These are phyloP conservation scores for Lecanoromycetidae sp. DNA, from an alignment of 2,329 filamentous ascomycete species.

Conservation along the genomic window DNA sequence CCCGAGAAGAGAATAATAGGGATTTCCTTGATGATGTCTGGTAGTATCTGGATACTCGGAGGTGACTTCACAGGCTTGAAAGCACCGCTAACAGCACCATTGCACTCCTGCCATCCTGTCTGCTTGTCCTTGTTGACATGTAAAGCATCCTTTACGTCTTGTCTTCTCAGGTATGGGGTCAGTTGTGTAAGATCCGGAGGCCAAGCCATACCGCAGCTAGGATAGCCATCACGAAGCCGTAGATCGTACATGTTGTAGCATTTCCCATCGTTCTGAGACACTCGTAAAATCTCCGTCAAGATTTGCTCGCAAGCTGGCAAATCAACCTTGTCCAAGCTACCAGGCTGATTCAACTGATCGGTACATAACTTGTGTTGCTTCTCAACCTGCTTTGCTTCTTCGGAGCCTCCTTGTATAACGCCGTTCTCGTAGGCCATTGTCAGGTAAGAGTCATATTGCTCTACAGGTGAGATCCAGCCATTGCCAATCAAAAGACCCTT, in stretches of 20 bases:
- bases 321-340: constrained; percentile 52
- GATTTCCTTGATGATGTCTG: constrained; percentile 63
- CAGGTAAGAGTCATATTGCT: constrained; percentile 84
- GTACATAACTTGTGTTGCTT: constrained; percentile 57
- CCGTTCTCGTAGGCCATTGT: constrained; percentile 67
- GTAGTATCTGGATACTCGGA: constrained; percentile 63
- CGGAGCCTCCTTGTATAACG: constrained; percentile 56
- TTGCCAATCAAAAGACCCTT: constrained; percentile 87
- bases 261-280: constrained; percentile 48
- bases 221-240: constrained; percentile 65
- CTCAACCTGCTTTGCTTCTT: constrained; percentile 54
- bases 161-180: constrained; percentile 69
- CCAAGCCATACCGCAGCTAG: constrained; percentile 95
- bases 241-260: constrained; percentile 98
- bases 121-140: constrained; percentile 72
- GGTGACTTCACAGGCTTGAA: constrained; percentile 61
- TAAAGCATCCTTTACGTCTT: constrained; percentile 67
- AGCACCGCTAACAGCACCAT: constrained; percentile 58
- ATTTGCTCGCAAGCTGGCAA: constrained; percentile 62
- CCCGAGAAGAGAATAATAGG: constrained; percentile 83
- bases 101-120: constrained; percentile 87
- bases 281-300: constrained; percentile 56
- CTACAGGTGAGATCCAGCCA: constrained; percentile 83
- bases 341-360: constrained; percentile 46
- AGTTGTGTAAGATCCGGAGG: constrained; percentile 70